A percentile compares a stretch with the other conserved stretches of the same genome.
phyloP scores from a whole-genome alignment of 805 yeast genomes.

The Spathaspora hagerdaliae region DNA sequence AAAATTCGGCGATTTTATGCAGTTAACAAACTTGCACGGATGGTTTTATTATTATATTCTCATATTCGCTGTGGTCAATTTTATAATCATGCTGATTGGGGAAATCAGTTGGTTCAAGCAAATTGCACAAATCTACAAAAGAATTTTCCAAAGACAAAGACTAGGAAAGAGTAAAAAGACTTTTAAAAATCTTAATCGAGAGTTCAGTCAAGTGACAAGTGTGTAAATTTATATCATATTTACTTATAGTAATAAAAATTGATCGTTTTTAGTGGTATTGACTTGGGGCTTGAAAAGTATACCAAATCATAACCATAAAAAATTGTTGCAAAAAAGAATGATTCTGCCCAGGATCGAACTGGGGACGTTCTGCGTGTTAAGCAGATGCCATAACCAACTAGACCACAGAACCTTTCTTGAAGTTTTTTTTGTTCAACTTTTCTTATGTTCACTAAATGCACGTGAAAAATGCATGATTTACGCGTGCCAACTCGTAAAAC shows the following conservation, averaged over 20 bases:
- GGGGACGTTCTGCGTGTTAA: constrained; percentile 99
- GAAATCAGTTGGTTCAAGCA: constrained; percentile 40
- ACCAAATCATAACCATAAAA: no score
- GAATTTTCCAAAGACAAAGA: constrained; percentile 19
- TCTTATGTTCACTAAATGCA: background rate
- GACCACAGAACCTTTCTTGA: constrained; percentile 59
- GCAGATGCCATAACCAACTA: constrained; percentile 99
- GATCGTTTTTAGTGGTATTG: no score
- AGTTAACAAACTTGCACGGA: constrained; percentile 58
- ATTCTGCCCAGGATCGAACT: constrained; percentile 99
- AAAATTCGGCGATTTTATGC: constrained; percentile 65
- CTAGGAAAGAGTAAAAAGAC: constrained; percentile 30
- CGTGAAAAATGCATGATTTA: background rate
- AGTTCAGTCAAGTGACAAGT: constrained; percentile 8
- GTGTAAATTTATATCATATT: no score
- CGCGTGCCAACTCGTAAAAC: no score
- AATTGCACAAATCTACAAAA: constrained; percentile 38
- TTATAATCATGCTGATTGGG: constrained; percentile 42
- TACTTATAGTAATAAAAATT: no score
- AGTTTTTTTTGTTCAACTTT: no score
- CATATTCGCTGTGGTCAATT: constrained; percentile 45
- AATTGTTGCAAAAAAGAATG: constrained; percentile 42
- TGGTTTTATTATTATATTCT: constrained; percentile 52
- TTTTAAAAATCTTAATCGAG: constrained; percentile 33
- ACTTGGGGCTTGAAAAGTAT: no score